These are phyloP conservation scores for Saccharomycopsis sp. DNA, from an alignment of 805 yeast genomes.

Conservation along the genomic window DNA sequence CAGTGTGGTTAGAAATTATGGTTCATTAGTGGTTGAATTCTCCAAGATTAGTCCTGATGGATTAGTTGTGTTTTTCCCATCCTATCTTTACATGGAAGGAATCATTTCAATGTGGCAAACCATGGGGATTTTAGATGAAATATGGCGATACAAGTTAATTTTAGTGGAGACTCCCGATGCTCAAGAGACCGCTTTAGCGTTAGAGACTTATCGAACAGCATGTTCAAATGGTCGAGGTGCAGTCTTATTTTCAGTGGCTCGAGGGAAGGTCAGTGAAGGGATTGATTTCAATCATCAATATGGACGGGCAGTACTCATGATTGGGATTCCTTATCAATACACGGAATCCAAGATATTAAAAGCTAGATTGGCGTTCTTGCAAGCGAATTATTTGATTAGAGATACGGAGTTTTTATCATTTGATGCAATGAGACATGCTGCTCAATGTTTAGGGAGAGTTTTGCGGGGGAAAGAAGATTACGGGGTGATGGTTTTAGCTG, in stretches of 20 bases:
- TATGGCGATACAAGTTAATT: conserved; percentile 94
- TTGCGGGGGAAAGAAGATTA: conserved; percentile 97
- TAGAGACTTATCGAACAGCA: conserved; percentile 93
- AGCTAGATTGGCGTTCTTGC: conserved; percentile 86
- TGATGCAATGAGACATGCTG: conserved; percentile 99
- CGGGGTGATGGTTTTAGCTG: conserved; percentile 98
- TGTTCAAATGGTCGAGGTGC: conserved; percentile 98
- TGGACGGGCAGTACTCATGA: conserved; percentile 96
- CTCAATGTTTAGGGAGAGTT: conserved; percentile 96
- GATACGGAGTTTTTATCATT: conserved; percentile 94
- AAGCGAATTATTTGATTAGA: conserved; percentile 87
- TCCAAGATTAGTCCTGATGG: conserved; percentile 97
- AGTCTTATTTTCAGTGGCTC: conserved; percentile 89
- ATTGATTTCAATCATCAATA: conserved; percentile 98
- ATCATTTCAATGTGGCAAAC: conserved; percentile 98
- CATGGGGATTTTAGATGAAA: conserved; percentile 97
- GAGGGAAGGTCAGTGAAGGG: conserved; percentile 98
- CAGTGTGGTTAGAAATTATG: conserved; percentile 94
- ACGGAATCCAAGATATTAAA: conserved; percentile 94
- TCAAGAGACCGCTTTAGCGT: conserved; percentile 92
- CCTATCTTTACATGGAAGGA: conserved; percentile 95
- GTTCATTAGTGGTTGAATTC: conserved; percentile 84
- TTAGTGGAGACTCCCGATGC: conserved; percentile 98
- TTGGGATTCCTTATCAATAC: conserved; percentile 98
- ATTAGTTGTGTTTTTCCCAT: conserved; percentile 94